These are phyloP conservation scores for Aspergillus sparsus DNA, from an alignment of 495 filamentous ascomycete species.

Conservation along the genomic window DNA sequence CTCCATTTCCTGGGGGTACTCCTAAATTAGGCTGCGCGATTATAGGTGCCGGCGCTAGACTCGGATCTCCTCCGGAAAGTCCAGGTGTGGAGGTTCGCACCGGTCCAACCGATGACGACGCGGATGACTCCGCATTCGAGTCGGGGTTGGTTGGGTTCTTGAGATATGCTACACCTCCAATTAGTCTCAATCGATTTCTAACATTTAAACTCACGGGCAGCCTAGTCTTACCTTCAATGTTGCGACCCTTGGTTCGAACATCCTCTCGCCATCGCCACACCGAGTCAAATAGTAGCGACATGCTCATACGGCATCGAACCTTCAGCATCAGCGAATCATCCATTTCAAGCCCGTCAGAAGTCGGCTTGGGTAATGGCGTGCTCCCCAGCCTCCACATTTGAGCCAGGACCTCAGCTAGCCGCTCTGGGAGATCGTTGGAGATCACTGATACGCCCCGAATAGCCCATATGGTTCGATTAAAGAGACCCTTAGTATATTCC, in stretches of 20 bases:
- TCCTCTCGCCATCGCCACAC: slow-evolving; percentile 94
- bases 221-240: slow-evolving; percentile 68
- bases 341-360: slow-evolving; percentile 39
- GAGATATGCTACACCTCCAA: slow-evolving; percentile 56
- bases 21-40: slow-evolving; percentile 39
- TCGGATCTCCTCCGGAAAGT: slow-evolving; percentile 43
- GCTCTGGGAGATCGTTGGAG: slow-evolving; percentile 81
- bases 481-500: slow-evolving; percentile 70
- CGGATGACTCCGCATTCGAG: slow-evolving; percentile 70
- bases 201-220: background rate
- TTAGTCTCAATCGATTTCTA: slow-evolving; percentile 11
- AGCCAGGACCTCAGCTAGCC: slow-evolving; percentile 84
- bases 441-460: slow-evolving; percentile 77
- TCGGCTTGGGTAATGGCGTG: slow-evolving; percentile 39
- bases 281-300: slow-evolving; percentile 89
- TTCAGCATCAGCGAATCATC: slow-evolving; percentile 79
- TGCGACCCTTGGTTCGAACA: slow-evolving; percentile 74
- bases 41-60: slow-evolving; percentile 48
- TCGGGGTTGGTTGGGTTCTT: slow-evolving; percentile 88
- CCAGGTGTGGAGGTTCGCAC: slow-evolving; percentile 39
- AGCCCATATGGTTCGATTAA: slow-evolving; percentile 72
- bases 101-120: slow-evolving; percentile 55
- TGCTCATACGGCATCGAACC: slow-evolving; percentile 86
- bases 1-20: slow-evolving; percentile 33
- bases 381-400: slow-evolving; percentile 85